Base-by-base conservation (phyloP, 495 filamentous ascomycete species). In the Penicillium simplicissimum region DNA sequence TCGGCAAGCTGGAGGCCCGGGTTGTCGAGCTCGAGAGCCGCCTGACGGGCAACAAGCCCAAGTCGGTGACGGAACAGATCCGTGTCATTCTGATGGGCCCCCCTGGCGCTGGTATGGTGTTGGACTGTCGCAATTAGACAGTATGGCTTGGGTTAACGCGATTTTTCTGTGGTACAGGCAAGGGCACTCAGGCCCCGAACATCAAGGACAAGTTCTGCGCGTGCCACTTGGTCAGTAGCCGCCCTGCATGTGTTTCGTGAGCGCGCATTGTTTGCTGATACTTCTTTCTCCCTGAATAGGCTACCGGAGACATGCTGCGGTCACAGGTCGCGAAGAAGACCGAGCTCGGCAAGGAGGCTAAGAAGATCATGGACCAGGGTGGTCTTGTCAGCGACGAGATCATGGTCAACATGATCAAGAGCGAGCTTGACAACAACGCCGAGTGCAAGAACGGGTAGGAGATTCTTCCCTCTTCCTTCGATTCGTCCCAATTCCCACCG, bases 351-450 rank as follows among this genome's bases (percentile, higher is more conserved):
- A 87, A 89, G 74, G 92, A 97, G 81, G 95, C 95, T 60, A 99
- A 99, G 89, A 99, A 99, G 88, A 99, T 99, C 78, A 99, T 99
- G 95, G 94, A 99, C 69, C 88, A 93, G 71, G 95, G 95, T 68
- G 95, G 93, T 58, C 85, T 99, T 58, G 95, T 99, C 71, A 96
- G 92, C 77, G 95, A 99, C 73, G 96, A 98, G 74, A 99, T 99
- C 73, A 93, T 99, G 84, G 87, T 99, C 73, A 90, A 92, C 75
- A 99, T 99, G 96, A 99, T 99, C 81, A 92, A 91, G 85, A 88
- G 86, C 74, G 93, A 99, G 84, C 84, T 99, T 21, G 90, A 96
- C 65, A 90, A 84, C 81, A 99, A 99, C 79, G 64, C 76, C 57
- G 93, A 98, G 79, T 99, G 95, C 88, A 92, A 90, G 84, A 94